Evolutionary conservation across 1,284 basidiomycete genomes (phyloP).

Genomic region (Pseudozyma tsukubaensis): DNA sequence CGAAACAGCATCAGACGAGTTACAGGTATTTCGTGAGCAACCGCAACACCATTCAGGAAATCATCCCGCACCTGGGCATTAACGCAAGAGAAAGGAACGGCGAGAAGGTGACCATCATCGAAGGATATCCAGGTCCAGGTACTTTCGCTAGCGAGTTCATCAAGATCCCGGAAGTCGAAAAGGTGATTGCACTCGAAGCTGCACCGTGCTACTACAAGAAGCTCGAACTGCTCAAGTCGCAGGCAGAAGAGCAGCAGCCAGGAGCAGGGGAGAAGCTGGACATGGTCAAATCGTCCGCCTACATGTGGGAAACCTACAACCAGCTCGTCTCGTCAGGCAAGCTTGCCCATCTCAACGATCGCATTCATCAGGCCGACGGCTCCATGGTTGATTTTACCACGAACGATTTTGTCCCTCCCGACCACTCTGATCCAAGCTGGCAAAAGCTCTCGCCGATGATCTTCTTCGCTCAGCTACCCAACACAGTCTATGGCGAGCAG

Average conservation of each 20-base stretch:
- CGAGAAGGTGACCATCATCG: constrained; percentile 60
- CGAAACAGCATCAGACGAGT: constrained; percentile 27
- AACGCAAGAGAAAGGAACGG: constrained; percentile 30
- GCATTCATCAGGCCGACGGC: constrained; percentile 23
- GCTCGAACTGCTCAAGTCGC: constrained; percentile 35
- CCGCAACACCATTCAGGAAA: constrained; percentile 35
- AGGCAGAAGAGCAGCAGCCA: constrained; percentile 19
- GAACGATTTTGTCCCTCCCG: constrained; percentile 20
- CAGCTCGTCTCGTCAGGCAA: constrained; percentile 42
- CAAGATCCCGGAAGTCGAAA: constrained; percentile 59
- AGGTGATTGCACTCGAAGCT: constrained; percentile 62
- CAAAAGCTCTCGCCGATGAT: constrained; percentile 51
- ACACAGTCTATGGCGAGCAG: constrained; percentile 66
- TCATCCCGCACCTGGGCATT: constrained; percentile 49
- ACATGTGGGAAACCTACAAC: constrained; percentile 56
- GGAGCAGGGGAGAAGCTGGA: constrained; percentile 32
- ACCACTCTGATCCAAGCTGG: constrained; percentile 40
- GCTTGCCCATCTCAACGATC: constrained; percentile 51
- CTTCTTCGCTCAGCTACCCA: constrained; percentile 65
- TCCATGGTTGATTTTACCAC: constrained; percentile 24
- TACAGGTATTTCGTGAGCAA: constrained; percentile 63
- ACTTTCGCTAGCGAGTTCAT: constrained; percentile 59
- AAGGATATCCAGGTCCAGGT: constrained; percentile 65
- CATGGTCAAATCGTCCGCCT: constrained; percentile 44
- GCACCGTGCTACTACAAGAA: constrained; percentile 31